These are phyloP conservation scores for Hyphodiscus hymeniophilus DNA, from an alignment of 495 filamentous ascomycete species.

Conservation along the genomic window DNA sequence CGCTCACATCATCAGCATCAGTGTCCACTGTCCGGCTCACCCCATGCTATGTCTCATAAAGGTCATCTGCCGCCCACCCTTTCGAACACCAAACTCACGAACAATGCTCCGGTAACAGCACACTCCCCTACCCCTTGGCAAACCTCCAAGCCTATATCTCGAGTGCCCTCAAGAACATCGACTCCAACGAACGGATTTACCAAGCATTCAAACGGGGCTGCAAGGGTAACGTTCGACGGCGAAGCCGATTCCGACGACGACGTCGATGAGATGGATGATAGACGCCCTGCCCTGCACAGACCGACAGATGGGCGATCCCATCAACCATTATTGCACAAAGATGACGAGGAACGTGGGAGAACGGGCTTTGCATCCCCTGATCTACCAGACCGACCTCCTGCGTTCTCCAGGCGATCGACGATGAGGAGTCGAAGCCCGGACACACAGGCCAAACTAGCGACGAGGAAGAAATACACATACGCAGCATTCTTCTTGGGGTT, in stretches of 20 bases:
- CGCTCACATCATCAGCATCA: not conserved
- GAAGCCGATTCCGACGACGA: slow-evolving; percentile 26
- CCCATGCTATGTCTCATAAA: slow-evolving; percentile 21
- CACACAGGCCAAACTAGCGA: slow-evolving; percentile 46
- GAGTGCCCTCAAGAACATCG: slow-evolving; percentile 12
- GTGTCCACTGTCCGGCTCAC: not conserved
- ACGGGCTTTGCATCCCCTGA: slow-evolving; percentile 24
- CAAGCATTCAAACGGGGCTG: slow-evolving; percentile 5
- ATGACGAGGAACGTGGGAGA: slow-evolving; percentile 31
- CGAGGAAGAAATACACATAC: slow-evolving; percentile 74
- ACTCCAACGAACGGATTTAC: slow-evolving; percentile 14
- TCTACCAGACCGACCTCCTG: slow-evolving; percentile 5
- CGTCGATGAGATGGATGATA: slow-evolving; percentile 28
- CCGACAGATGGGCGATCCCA: slow-evolving; percentile 44
- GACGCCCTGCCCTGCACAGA: slow-evolving; percentile 39
- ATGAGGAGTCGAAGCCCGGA: slow-evolving; percentile 26
- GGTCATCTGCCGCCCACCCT: slow-evolving; percentile 11
- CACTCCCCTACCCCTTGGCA: slow-evolving; percentile 6
- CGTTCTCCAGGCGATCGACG: slow-evolving; percentile 21
- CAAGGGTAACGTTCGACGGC: slow-evolving; percentile 1
- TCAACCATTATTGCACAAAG: slow-evolving; percentile 43
- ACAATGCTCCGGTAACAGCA: slow-evolving; percentile 3
- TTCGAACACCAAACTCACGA: slow-evolving; percentile 8
- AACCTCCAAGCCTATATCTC: slow-evolving; percentile 13
- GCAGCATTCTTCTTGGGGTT: slow-evolving; percentile 74